Evolutionary conservation across 1,284 basidiomycete genomes (phyloP).

Genomic region (Abortiporus biennis): DNA sequence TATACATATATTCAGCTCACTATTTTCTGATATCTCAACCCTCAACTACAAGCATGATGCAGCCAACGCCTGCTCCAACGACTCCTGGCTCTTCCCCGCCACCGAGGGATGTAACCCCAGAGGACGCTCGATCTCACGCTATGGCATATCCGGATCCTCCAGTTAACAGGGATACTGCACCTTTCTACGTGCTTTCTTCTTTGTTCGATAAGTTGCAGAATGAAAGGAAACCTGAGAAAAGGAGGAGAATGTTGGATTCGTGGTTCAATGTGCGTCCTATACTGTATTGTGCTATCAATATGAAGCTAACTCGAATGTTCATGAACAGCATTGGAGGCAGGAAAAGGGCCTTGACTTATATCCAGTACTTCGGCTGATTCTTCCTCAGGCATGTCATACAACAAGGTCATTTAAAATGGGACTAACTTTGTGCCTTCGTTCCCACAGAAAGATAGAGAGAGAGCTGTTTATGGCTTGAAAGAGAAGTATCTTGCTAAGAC

Average conservation of each 20-base stretch:
- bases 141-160: conserved; percentile 45
- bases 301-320: conserved; percentile 1
- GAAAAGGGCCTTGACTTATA: conserved; percentile 71
- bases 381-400: conserved; percentile 56
- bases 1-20: too few species aligned
- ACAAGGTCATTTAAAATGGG: background rate
- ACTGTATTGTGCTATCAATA: conserved; percentile 3
- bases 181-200: conserved; percentile 57
- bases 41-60: too few species aligned
- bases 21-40: too few species aligned
- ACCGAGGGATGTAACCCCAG: conserved; percentile 14
- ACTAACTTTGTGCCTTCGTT: background rate
- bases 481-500: conserved; percentile 88
- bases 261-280: conserved; percentile 67
- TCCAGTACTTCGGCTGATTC: conserved; percentile 67
- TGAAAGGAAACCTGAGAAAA: conserved; percentile 65
- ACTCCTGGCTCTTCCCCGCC: conserved; percentile 1
- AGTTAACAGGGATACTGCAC: conserved; percentile 56
- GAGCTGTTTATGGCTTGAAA: conserved; percentile 86
- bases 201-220: conserved; percentile 65
- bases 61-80: conserved; percentile 1
- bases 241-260: conserved; percentile 51
- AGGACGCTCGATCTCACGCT: background rate
- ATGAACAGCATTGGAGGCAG: conserved; percentile 64
- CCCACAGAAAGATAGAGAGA: conserved; percentile 81